A percentile compares a stretch with the other conserved stretches of the same genome.
Evolutionary conservation across 306 rosid genomes (phyloP).

Genomic region (Sindora glabra): DNA sequence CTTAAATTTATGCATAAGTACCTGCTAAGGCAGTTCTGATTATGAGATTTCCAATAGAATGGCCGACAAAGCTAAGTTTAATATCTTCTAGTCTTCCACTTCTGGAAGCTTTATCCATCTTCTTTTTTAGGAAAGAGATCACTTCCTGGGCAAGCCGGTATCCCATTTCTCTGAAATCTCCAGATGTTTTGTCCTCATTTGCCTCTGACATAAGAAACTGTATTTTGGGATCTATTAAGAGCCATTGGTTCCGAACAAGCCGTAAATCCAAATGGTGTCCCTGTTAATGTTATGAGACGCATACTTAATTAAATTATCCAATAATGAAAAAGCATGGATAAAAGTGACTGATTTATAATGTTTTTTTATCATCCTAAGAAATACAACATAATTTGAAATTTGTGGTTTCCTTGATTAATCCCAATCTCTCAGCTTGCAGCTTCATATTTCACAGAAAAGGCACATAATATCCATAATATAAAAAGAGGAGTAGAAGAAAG

Average conservation of each 20-base stretch:
- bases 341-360: not conserved
- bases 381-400: not conserved
- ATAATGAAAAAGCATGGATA: not conserved
- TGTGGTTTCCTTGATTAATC: not conserved
- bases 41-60: constrained; percentile 85
- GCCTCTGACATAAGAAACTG: constrained; percentile 83
- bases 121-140: constrained; percentile 58
- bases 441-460: not conserved
- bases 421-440: not conserved
- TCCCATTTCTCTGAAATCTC: constrained; percentile 94
- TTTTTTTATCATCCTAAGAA: too few species aligned
- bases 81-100: constrained; percentile 50
- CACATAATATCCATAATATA: not conserved
- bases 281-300: constrained; percentile 27
- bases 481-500: not conserved
- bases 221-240: constrained; percentile 73
- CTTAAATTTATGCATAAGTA: constrained; percentile 13
- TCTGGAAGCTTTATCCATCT: constrained; percentile 73
- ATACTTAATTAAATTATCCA: constrained; percentile 5
- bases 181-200: constrained; percentile 82
- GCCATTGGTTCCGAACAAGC: constrained; percentile 93
- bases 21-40: constrained; percentile 84
- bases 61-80: constrained; percentile 87
- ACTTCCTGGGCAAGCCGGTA: constrained; percentile 74
- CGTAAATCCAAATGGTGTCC: constrained; percentile 94